These are phyloP conservation scores for Cordyceps javanica DNA, from an alignment of 2,329 filamentous ascomycete species.

Conservation along the genomic window DNA sequence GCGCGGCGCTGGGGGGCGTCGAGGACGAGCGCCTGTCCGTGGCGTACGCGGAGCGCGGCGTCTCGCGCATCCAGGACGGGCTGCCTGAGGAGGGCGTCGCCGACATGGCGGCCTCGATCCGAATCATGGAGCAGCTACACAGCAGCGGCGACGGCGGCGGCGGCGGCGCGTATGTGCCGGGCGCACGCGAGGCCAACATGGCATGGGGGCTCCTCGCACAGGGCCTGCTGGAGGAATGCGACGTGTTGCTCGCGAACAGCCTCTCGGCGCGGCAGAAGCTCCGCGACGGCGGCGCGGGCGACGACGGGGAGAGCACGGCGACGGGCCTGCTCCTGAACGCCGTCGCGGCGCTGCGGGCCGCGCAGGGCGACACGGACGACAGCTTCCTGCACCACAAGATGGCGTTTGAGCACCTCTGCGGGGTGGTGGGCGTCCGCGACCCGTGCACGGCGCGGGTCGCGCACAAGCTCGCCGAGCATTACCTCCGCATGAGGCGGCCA, in stretches of 20 bases:
- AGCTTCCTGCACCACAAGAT: constrained; percentile 5
- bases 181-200: constrained; percentile 10
- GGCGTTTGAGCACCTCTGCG: constrained; percentile 11
- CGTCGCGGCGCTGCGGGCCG: constrained; percentile 10
- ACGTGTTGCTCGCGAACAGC: constrained; percentile 8
- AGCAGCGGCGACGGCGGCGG: too few species aligned
- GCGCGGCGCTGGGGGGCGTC: constrained; percentile 2
- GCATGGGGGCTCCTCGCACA: constrained; percentile 13
- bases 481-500: not conserved
- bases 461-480: constrained; percentile 14
- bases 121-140: not conserved
- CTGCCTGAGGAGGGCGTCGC: constrained; percentile 8
- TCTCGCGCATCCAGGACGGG: constrained; percentile 13
- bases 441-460: constrained; percentile 10
- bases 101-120: constrained; percentile 5
- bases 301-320: constrained; percentile 8
- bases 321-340: constrained; percentile 11
- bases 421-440: constrained; percentile 11
- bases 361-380: constrained; percentile 2
- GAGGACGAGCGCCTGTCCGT: constrained; percentile 13
- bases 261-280: constrained; percentile 6
- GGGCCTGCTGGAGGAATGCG: constrained; percentile 6
- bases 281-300: constrained; percentile 1
- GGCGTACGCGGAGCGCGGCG: constrained; percentile 13
- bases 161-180: constrained; percentile 12